Evolutionary conservation across 1,284 basidiomycete species (phyloP).

Genomic region (Cystobasidiaceae sp.): DNA sequence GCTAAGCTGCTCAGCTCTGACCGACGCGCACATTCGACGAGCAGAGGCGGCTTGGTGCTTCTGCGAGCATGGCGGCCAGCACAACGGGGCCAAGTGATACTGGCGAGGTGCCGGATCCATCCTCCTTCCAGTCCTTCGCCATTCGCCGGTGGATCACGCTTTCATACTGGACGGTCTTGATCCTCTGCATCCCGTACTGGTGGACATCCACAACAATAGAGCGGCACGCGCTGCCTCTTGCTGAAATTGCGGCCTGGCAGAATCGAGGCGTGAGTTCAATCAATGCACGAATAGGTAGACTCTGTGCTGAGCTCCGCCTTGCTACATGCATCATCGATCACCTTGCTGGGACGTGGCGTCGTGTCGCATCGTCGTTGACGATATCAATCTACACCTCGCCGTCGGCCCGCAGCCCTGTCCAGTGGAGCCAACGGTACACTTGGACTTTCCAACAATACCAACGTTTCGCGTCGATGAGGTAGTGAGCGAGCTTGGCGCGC

Average conservation of each 20-base stretch:
- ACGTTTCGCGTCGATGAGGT: too few relatives aligned
- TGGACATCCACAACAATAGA: conserved; percentile 82
- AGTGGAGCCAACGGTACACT: not conserved
- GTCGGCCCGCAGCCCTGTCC: conserved; percentile 19
- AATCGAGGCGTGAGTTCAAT: conserved; percentile 6
- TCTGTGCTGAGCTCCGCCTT: not conserved
- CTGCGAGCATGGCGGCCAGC: not conserved
- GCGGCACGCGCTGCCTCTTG: conserved; percentile 65
- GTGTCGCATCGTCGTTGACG: not conserved
- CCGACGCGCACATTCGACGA: too few relatives aligned
- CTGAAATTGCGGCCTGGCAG: conserved; percentile 56
- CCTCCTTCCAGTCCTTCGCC: conserved; percentile 8
- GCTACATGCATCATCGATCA: not conserved
- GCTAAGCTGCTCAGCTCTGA: too few relatives aligned
- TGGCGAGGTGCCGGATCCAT: not conserved
- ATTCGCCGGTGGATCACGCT: conserved; percentile 19
- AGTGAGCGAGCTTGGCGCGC: too few relatives aligned
- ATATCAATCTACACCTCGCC: too few relatives aligned
- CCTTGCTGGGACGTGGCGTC: too few relatives aligned
- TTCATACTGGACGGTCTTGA: conserved; percentile 50
- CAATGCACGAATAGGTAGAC: not conserved
- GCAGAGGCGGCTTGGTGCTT: not conserved
- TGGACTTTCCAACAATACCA: not conserved
- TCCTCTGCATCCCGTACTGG: conserved; percentile 76
- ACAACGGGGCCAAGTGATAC: not conserved